A percentile compares a stretch with the other conserved stretches of the same genome.
Evolutionary conservation across 371 early-diverging fungal genomes (phyloP).

Genomic region (Rhizopus microsporus): DNA sequence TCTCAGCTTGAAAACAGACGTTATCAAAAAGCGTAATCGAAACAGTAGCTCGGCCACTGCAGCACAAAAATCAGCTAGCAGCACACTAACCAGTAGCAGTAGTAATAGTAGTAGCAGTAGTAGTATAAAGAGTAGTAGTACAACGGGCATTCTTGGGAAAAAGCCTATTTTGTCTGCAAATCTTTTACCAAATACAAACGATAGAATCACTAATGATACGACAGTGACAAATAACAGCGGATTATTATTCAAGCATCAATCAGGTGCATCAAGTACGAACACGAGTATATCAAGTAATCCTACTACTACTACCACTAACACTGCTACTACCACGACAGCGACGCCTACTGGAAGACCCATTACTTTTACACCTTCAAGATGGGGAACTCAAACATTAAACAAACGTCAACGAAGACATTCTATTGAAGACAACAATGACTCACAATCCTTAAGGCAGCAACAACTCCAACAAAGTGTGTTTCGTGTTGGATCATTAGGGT

Average conservation of each 20-base stretch:
- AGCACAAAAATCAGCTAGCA: not conserved
- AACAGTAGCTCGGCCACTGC: slow-evolving; percentile 12
- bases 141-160: slow-evolving; percentile 2
- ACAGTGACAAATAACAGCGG: not conserved
- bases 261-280: not conserved
- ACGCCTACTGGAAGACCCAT: slow-evolving; percentile 23
- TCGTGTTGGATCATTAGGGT: slow-evolving; percentile 18
- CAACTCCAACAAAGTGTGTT: slow-evolving; percentile 16
- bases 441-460: slow-evolving; percentile 9
- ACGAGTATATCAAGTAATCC: slow-evolving; percentile 8
- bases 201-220: not conserved
- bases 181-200: slow-evolving; percentile 2
- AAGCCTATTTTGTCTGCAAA: slow-evolving; percentile 11
- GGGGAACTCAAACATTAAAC: slow-evolving; percentile 26
- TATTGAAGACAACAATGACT: slow-evolving; percentile 21
- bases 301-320: not conserved
- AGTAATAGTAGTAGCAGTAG: not conserved
- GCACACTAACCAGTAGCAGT: not conserved
- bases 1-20: slow-evolving; percentile 76
- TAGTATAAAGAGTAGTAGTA: not conserved
- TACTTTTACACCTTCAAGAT: slow-evolving; percentile 34
- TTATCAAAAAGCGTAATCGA: slow-evolving; percentile 86
- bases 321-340: not conserved
- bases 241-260: not conserved
- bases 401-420: slow-evolving; percentile 47